Percentiles rank a stretch among this genome's conserved stretches.
Conservation (phyloP, 768 basidiomycete genomes). For the Termitomyces sp. region DNA sequence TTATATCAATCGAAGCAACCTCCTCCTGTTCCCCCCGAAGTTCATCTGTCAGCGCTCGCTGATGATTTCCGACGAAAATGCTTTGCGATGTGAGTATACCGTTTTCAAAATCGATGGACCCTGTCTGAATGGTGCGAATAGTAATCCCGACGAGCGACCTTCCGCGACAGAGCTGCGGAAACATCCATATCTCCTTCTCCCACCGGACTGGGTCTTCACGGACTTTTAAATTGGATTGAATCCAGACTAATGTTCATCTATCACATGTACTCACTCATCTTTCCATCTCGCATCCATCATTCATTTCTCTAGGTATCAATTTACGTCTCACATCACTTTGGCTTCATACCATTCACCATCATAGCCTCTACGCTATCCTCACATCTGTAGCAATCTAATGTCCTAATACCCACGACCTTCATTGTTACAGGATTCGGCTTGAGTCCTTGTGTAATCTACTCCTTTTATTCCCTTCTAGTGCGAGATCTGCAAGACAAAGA, state of each 20-base stretch:
- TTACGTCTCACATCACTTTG: slow-evolving; percentile 17
- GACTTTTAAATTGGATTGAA: slow-evolving; percentile 50
- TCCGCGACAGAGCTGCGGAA: slow-evolving; percentile 73
- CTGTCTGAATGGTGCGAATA: slow-evolving; percentile 27
- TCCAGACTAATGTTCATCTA: slow-evolving; percentile 26
- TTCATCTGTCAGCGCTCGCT: slow-evolving; percentile 71
- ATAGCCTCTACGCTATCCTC: slow-evolving; percentile 35
- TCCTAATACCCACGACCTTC: slow-evolving; percentile 31
- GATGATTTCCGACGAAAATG: slow-evolving; percentile 87
- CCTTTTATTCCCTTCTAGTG: background rate
- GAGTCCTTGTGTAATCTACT: slow-evolving; percentile 14
- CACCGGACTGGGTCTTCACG: slow-evolving; percentile 73
- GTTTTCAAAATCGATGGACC: background rate
- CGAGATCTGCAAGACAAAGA: background rate
- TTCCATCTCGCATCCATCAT: slow-evolving; percentile 19
- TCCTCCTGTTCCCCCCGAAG: slow-evolving; percentile 87
- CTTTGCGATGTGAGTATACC: slow-evolving; percentile 73
- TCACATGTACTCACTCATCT: slow-evolving; percentile 26
- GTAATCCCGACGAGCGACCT: slow-evolving; percentile 83
- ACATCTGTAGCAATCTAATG: slow-evolving; percentile 41
- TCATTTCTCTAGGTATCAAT: slow-evolving; percentile 18
- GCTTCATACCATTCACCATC: slow-evolving; percentile 27
- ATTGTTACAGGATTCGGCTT: slow-evolving; percentile 16
- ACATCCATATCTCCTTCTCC: slow-evolving; percentile 76
- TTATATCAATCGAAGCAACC: slow-evolving; percentile 81